Percentiles rank a stretch among this genome's conserved stretches.
These are phyloP conservation scores for Plicaturopsis crispa DNA, from an alignment of 768 basidiomycete genomes.

Conservation along the genomic window DNA sequence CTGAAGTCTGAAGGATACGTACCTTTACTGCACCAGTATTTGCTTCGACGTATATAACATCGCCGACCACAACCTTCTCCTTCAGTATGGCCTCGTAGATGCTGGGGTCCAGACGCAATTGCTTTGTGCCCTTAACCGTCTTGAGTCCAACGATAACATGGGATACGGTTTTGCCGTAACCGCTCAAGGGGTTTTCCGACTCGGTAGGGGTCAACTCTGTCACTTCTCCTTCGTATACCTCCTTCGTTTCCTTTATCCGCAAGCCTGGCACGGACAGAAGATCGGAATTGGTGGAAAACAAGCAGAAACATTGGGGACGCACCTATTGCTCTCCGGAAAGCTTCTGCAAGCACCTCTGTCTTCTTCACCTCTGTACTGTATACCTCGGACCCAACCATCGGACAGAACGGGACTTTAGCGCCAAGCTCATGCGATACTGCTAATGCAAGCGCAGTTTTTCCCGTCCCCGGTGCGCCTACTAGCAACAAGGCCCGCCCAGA, in stretches of 20 bases:
- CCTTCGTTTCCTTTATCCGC: slow-evolving; percentile 98
- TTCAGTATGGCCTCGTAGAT: slow-evolving; percentile 98
- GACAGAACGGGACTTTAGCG: slow-evolving; percentile 92
- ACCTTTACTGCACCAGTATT: slow-evolving; percentile 96
- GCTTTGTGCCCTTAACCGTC: slow-evolving; percentile 89
- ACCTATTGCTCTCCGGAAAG: slow-evolving; percentile 95
- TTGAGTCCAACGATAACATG: slow-evolving; percentile 96
- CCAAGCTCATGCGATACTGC: slow-evolving; percentile 94
- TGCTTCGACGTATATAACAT: slow-evolving; percentile 92
- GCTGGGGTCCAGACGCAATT: slow-evolving; percentile 86
- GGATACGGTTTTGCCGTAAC: slow-evolving; percentile 98
- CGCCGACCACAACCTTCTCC: slow-evolving; percentile 93
- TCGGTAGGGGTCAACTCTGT: slow-evolving; percentile 96
- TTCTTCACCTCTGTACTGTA: slow-evolving; percentile 98
- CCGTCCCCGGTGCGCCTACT: slow-evolving; percentile 94
- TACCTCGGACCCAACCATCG: slow-evolving; percentile 97
- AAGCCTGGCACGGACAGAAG: slow-evolving; percentile 51
- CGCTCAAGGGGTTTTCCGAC: slow-evolving; percentile 93
- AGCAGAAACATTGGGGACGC: slow-evolving; percentile 21
- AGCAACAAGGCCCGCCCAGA: slow-evolving; percentile 88
- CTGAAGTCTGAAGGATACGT: slow-evolving; percentile 9
- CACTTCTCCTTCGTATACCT: slow-evolving; percentile 97
- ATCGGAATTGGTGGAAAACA: slow-evolving; percentile 1
- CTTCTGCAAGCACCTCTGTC: slow-evolving; percentile 94
- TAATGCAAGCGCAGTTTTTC: slow-evolving; percentile 96